phyloP scores from a whole-genome alignment of 805 yeast species.

The Babjeviella inositovora region DNA sequence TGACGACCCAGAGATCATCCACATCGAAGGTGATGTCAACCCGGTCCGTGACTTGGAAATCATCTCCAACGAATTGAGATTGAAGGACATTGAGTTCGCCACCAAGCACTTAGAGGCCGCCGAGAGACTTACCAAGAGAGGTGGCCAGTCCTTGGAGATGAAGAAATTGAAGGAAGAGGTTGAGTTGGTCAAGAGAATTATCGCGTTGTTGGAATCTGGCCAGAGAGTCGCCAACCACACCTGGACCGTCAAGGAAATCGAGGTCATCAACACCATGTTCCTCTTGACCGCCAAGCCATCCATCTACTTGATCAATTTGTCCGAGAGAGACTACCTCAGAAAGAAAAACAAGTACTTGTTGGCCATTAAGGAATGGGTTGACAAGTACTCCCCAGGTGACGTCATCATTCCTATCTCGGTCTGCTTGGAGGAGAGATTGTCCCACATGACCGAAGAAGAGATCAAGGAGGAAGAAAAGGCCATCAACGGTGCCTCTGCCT shows the following conservation, averaged over 20 bases:
- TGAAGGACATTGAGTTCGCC: conserved; percentile 93
- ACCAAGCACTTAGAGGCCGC: conserved; percentile 65
- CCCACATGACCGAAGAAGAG: conserved; percentile 74
- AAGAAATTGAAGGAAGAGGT: conserved; percentile 82
- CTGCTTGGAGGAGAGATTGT: conserved; percentile 79
- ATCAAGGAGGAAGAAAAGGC: conserved; percentile 61
- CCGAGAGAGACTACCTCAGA: conserved; percentile 77
- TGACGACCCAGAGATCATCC: conserved; percentile 95
- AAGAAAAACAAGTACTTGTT: conserved; percentile 78
- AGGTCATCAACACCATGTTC: conserved; percentile 70
- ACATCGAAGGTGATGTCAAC: conserved; percentile 92
- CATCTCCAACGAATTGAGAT: conserved; percentile 79
- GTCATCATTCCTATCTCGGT: conserved; percentile 88
- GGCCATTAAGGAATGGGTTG: conserved; percentile 83
- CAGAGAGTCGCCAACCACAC: conserved; percentile 67
- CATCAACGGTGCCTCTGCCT: conserved; percentile 60
- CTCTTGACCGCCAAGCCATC: conserved; percentile 92
- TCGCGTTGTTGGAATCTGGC: conserved; percentile 66
- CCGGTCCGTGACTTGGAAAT: conserved; percentile 92
- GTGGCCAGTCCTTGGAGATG: conserved; percentile 80
- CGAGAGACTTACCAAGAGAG: conserved; percentile 70
- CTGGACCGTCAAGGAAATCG: conserved; percentile 90
- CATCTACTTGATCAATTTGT: conserved; percentile 79
- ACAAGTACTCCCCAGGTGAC: conserved; percentile 76
- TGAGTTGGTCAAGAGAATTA: conserved; percentile 55